Evolutionary conservation across 2,329 filamentous ascomycete species (phyloP), one percentile per base, ranked within the genome.

Genomic region (Colletotrichum tropicale): DNA sequence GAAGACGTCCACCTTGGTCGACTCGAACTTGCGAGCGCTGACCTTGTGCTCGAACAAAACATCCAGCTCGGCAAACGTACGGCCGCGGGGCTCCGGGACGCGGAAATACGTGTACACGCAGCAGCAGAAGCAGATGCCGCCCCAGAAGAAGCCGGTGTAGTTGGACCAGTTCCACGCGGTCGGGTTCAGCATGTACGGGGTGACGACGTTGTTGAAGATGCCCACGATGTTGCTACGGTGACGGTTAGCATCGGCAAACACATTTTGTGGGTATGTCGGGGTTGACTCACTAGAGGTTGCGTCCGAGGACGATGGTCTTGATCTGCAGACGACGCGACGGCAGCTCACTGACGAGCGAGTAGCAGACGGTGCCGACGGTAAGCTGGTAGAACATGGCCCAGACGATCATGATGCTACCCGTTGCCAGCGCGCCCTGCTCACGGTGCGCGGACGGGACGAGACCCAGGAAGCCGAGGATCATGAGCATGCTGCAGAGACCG

Each of bases 141-240:
- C 93, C 94, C 95, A 95, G 88, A 98, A 98, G 86, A 98, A 98
- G 32, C 96, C 95, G 1, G 95, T 91, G 80, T 91, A 97, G 85
- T 97, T 97, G 76, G 91, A 89, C 96, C 95, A 98, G 84, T 98
- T 88, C 96, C 96, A 98, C 1, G 92, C 94, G 2, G 88, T 89
- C 0, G 96, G 95, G 85, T 98, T 98, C 56, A 98, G 89, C 96
- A 98, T 98, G 85, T 98, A 98, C 0, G 96, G 96, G 0, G 95
- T 98, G 55, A 98, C 85, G 6, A 98, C 93, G 66, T 92, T 93
- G 81, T 93, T 95, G 80, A 98, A 86, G 78, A 98, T 98, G 77
- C 91, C 93, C 58, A 96, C 94, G 66, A 98, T 87, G 81, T 97
- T 96, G 88, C 90, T 91, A 77, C 76, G 78, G 52, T 8, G 66